phyloP scores from a whole-genome alignment of 73 alveolate species.

The Uronychia setigera region DNA sequence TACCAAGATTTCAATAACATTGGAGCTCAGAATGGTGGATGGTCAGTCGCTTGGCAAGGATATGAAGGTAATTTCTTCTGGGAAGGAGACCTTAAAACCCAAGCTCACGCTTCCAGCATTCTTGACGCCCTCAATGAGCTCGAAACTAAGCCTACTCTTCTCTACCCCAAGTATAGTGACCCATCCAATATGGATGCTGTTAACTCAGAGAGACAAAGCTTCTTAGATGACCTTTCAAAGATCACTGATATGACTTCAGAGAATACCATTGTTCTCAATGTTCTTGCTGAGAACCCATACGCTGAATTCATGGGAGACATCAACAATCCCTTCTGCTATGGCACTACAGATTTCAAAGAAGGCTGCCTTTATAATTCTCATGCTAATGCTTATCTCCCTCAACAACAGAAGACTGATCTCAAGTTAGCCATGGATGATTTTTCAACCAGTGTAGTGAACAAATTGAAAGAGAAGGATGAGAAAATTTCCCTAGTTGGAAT shows the following conservation, averaged over 20 bases:
- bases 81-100: constrained; percentile 33
- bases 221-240: constrained; percentile 2
- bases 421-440: constrained; percentile 23
- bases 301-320: constrained; percentile 72
- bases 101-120: constrained; percentile 40
- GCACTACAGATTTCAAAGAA: constrained; percentile 4
- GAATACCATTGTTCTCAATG: constrained; percentile 35
- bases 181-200: constrained; percentile 18
- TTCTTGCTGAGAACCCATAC: constrained; percentile 59
- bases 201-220: constrained; percentile 18
- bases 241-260: constrained; percentile 9
- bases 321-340: constrained; percentile 44
- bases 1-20: constrained; percentile 50
- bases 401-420: constrained; percentile 27
- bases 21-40: constrained; percentile 73
- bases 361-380: constrained; percentile 58
- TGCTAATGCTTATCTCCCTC: constrained; percentile 39
- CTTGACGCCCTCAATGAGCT: constrained; percentile 39
- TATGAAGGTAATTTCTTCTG: constrained; percentile 63
- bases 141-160: neutral
- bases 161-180: constrained; percentile 17
- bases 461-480: neutral
- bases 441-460: constrained; percentile 9
- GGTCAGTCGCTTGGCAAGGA: constrained; percentile 70
- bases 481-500: constrained; percentile 42